Evolutionary conservation across 1,284 basidiomycete species (phyloP).

Genomic region (Ceratobasidium sp.): DNA sequence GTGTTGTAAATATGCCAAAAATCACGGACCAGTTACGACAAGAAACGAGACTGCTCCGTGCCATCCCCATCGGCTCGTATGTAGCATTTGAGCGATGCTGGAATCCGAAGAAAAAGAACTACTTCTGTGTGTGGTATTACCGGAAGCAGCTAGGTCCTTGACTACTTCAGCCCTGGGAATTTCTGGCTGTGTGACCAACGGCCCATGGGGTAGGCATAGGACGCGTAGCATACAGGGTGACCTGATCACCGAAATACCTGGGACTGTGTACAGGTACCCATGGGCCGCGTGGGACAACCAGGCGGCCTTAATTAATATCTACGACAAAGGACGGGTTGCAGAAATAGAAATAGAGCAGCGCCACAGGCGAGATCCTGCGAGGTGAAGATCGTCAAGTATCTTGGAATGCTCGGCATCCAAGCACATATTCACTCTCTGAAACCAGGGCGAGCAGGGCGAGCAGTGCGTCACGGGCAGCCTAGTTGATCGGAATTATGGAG

Average conservation of each 20-base stretch:
- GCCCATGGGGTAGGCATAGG: background rate
- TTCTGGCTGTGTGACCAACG: background rate
- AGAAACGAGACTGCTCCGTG: constrained; percentile 7
- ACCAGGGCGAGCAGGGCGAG: background rate
- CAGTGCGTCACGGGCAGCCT: background rate
- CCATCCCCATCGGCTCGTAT: background rate
- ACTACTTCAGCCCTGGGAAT: constrained; percentile 1
- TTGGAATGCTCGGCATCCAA: background rate
- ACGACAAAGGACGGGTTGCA: background rate
- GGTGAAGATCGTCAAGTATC: background rate
- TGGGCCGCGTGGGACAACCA: background rate
- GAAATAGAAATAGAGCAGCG: background rate
- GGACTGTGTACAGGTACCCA: background rate
- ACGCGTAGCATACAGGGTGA: background rate
- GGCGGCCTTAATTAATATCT: constrained; percentile 1
- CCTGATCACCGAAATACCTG: background rate
- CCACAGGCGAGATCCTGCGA: background rate
- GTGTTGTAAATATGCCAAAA: constrained; percentile 14
- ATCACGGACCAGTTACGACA: constrained; percentile 7
- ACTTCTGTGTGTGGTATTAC: background rate
- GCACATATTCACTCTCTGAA: background rate
- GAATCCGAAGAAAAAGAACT: background rate
- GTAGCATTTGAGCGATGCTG: constrained; percentile 29
- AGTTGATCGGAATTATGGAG: background rate
- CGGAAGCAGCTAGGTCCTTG: constrained; percentile 7